Evolutionary conservation across 2,329 filamentous ascomycete species (phyloP).

Genomic region (Fragosphaeria purpurea): DNA sequence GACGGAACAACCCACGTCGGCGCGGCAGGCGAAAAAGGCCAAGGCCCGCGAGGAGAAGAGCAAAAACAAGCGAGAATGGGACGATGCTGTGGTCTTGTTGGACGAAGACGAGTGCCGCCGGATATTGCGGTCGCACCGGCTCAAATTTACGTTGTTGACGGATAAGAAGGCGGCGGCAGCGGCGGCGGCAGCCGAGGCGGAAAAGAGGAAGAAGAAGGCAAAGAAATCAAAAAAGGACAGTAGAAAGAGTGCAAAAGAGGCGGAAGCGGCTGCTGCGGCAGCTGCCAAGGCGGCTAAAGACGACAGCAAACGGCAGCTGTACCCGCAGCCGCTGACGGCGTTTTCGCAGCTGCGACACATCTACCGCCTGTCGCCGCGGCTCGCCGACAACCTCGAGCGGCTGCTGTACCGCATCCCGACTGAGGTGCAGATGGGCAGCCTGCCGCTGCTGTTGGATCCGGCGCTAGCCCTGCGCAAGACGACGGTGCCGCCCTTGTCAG

Average conservation of each 20-base stretch:
- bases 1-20: not conserved
- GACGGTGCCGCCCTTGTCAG: constrained; percentile 3
- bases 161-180: constrained; percentile 38
- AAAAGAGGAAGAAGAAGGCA: constrained; percentile 24
- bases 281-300: constrained; percentile 29
- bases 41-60: constrained; percentile 18
- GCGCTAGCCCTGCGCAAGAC: constrained; percentile 36
- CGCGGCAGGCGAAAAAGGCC: constrained; percentile 15
- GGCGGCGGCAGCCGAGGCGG: constrained; percentile 19
- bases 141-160: constrained; percentile 74
- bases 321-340: constrained; percentile 66
- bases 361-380: constrained; percentile 62
- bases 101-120: constrained; percentile 63
- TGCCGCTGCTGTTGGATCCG: constrained; percentile 65
- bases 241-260: constrained; percentile 30
- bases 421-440: constrained; percentile 79
- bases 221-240: constrained; percentile 40
- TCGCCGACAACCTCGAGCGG: constrained; percentile 69
- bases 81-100: constrained; percentile 30
- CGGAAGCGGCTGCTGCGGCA: constrained; percentile 33
- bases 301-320: constrained; percentile 52
- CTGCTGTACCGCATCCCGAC: constrained; percentile 85
- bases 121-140: constrained; percentile 66
- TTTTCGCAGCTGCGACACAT: constrained; percentile 62
- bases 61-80: constrained; percentile 16